Evolutionary conservation across 176 grass and related monocot genomes (phyloP).

Genomic region (Olyra latifolia): DNA sequence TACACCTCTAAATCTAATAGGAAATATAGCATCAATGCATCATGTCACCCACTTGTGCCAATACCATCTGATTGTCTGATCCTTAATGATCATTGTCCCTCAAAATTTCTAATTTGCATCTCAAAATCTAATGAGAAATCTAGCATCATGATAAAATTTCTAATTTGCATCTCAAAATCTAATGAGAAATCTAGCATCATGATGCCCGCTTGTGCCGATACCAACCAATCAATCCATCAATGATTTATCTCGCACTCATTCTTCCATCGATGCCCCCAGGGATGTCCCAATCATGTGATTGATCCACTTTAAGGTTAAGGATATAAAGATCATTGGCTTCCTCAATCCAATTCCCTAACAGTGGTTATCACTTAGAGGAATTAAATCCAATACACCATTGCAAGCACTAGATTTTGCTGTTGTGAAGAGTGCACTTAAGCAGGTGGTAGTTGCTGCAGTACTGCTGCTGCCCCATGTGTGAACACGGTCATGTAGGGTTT

Average conservation of each 20-base stretch:
- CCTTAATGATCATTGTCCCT: no score
- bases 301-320: not conserved
- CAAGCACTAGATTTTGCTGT: not conserved
- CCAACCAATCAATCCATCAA: not conserved
- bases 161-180: no score
- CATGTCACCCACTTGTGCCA: not conserved
- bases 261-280: not conserved
- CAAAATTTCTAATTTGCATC: no score
- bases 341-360: not conserved
- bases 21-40: not conserved
- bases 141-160: not conserved
- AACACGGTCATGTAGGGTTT: not conserved
- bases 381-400: not conserved
- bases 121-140: no score
- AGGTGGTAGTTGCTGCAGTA: not conserved
- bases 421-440: not conserved
- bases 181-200: not conserved
- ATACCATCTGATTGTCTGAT: not conserved
- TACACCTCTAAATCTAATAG: not conserved
- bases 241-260: not conserved
- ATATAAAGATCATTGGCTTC: slow-evolving; percentile 7
- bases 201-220: no score
- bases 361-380: not conserved
- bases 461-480: not conserved
- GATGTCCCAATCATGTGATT: not conserved